Evolutionary conservation across 1,139 yeast genomes (phyloP).

Genomic region (Pichia sp.): DNA sequence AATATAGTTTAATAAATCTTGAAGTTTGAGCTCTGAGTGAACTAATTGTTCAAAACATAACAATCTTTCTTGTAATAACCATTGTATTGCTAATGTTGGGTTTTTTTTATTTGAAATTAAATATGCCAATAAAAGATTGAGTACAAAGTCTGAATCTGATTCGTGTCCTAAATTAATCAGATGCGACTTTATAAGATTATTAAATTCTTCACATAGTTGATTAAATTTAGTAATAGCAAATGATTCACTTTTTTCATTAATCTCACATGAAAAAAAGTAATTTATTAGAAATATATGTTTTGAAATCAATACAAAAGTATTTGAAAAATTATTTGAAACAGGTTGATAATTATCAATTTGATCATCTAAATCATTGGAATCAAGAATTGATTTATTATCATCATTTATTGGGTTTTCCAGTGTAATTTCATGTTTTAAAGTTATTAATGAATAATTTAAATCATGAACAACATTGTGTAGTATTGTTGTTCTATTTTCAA

Average conservation of each 20-base stretch:
- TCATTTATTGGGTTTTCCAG: background rate
- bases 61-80: slow-evolving; percentile 21
- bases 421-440: slow-evolving; percentile 12
- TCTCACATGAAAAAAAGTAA: slow-evolving; percentile 16
- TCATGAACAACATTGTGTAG: slow-evolving; percentile 25
- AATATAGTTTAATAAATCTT: slow-evolving; percentile 22
- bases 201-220: slow-evolving; percentile 16
- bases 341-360: slow-evolving; percentile 4
- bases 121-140: slow-evolving; percentile 22
- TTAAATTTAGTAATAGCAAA: slow-evolving; percentile 18
- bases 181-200: slow-evolving; percentile 17
- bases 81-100: slow-evolving; percentile 19
- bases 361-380: slow-evolving; percentile 4
- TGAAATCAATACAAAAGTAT: slow-evolving; percentile 13
- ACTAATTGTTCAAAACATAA: slow-evolving; percentile 4
- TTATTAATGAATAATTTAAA: slow-evolving; percentile 18
- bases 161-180: slow-evolving; percentile 20
- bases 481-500: slow-evolving; percentile 16
- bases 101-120: slow-evolving; percentile 16
- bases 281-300: slow-evolving; percentile 24
- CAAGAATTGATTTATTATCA: background rate
- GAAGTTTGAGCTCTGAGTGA: slow-evolving; percentile 12
- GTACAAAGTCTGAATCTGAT: slow-evolving; percentile 25
- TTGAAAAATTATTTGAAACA: slow-evolving; percentile 4
- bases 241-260: slow-evolving; percentile 4